Percentiles rank a stretch among this genome's conserved stretches.
Conservation (phyloP, 306 rosid species). For the Glycine latifolia region DNA sequence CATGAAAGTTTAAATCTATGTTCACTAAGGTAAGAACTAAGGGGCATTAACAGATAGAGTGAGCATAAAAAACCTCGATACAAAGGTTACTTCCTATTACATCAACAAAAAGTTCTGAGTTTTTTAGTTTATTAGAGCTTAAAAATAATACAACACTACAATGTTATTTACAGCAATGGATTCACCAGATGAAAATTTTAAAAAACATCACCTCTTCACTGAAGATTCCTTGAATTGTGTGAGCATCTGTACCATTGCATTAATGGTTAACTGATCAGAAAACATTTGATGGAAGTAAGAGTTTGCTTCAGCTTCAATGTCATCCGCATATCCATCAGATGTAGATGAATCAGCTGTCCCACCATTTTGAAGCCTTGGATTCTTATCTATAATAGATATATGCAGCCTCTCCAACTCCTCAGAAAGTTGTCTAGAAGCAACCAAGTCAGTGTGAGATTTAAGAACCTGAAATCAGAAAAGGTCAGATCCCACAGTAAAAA, state of each 20-base stretch:
- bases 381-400: slow-evolving; percentile 67
- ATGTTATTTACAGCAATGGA: slow-evolving; percentile 14
- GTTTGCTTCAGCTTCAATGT: slow-evolving; percentile 92
- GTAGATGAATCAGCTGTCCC: slow-evolving; percentile 70
- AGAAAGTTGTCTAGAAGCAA: slow-evolving; percentile 64
- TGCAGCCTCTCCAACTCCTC: slow-evolving; percentile 91
- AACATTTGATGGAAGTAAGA: slow-evolving; percentile 89
- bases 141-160: slow-evolving; percentile 10
- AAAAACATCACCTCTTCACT: slow-evolving; percentile 65
- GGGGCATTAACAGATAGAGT: not conserved
- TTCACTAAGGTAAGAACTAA: too few relatives aligned
- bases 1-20: not conserved
- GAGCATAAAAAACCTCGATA: not conserved
- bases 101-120: not conserved
- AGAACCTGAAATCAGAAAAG: slow-evolving; percentile 69
- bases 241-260: slow-evolving; percentile 88
- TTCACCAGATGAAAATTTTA: slow-evolving; percentile 28
- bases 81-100: slow-evolving; percentile 2
- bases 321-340: slow-evolving; percentile 79
- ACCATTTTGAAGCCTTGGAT: slow-evolving; percentile 78
- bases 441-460: slow-evolving; percentile 67
- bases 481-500: slow-evolving; percentile 10
- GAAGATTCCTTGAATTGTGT: slow-evolving; percentile 86
- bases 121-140: not conserved
- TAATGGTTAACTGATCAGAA: slow-evolving; percentile 78